Conservation (phyloP, 1,139 yeast species). For the Kazachstania sp. region DNA sequence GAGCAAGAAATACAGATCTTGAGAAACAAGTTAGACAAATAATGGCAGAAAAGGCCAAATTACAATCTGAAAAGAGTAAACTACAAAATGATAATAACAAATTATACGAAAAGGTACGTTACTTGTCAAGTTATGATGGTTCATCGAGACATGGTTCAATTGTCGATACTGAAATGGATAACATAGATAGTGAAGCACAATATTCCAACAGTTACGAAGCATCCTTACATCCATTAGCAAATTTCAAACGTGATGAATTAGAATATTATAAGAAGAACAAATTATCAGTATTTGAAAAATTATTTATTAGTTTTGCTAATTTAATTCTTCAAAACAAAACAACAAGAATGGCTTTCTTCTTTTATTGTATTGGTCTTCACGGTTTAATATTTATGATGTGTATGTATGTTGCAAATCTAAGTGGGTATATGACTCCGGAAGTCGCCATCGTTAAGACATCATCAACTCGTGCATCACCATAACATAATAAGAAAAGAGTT, state of each 20-base stretch:
- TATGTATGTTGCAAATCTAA: constrained; percentile 46
- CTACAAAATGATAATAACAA: constrained; percentile 69
- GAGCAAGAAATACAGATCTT: constrained; percentile 68
- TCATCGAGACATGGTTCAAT: background rate
- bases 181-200: constrained; percentile 45
- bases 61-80: constrained; percentile 54
- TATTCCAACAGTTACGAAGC: constrained; percentile 65
- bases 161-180: constrained; percentile 8
- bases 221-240: constrained; percentile 75
- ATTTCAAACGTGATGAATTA: constrained; percentile 68
- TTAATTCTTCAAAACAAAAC: constrained; percentile 65
- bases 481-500: background rate
- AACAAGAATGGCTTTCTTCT: constrained; percentile 63
- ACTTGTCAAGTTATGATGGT: constrained; percentile 48
- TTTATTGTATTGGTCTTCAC: constrained; percentile 71
- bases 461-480: background rate
- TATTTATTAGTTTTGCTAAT: constrained; percentile 67
- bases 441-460: constrained; percentile 31
- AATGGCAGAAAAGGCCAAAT: constrained; percentile 44
- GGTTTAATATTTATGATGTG: constrained; percentile 60
- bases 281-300: constrained; percentile 68
- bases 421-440: constrained; percentile 42
- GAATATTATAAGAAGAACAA: constrained; percentile 59
- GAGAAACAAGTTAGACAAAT: constrained; percentile 72
- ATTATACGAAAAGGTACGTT: constrained; percentile 73